Conservation (phyloP, 1,139 yeast species). For the Ashbya aceris region DNA sequence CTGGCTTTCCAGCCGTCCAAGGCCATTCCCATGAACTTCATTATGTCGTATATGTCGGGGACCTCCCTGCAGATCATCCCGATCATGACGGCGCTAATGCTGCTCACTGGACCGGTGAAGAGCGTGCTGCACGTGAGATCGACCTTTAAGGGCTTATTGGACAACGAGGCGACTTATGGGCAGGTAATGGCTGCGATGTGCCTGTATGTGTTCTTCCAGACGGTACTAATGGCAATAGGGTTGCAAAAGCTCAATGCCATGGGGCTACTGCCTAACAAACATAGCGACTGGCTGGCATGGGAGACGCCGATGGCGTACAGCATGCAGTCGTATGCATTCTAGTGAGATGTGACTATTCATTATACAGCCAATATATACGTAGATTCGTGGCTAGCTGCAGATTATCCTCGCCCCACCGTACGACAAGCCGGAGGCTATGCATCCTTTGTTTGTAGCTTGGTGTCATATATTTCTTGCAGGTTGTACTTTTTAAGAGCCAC, state of each 20-base stretch:
- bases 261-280: constrained; percentile 85
- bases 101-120: constrained; percentile 67
- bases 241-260: constrained; percentile 74
- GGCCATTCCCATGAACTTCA: constrained; percentile 74
- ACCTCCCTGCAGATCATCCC: constrained; percentile 84
- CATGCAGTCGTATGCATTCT: constrained; percentile 17
- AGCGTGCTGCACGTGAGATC: constrained; percentile 53
- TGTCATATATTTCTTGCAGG: constrained; percentile 53
- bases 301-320: constrained; percentile 38
- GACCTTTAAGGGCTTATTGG: constrained; percentile 34
- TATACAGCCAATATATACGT: background rate
- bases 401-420: background rate
- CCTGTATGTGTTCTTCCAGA: constrained; percentile 49
- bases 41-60: constrained; percentile 94
- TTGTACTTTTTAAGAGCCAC: constrained; percentile 42
- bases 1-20: constrained; percentile 78
- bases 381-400: background rate
- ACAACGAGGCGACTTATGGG: constrained; percentile 32
- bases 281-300: constrained; percentile 91
- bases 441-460: constrained; percentile 23
- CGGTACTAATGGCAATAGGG: constrained; percentile 64
- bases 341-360: background rate
- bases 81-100: constrained; percentile 80
- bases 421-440: background rate
- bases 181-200: constrained; percentile 42